A percentile compares a stretch with the other conserved stretches of the same genome.
phyloP scores from a whole-genome alignment of 305 asterid species.

The Ilex paraguariensis region DNA sequence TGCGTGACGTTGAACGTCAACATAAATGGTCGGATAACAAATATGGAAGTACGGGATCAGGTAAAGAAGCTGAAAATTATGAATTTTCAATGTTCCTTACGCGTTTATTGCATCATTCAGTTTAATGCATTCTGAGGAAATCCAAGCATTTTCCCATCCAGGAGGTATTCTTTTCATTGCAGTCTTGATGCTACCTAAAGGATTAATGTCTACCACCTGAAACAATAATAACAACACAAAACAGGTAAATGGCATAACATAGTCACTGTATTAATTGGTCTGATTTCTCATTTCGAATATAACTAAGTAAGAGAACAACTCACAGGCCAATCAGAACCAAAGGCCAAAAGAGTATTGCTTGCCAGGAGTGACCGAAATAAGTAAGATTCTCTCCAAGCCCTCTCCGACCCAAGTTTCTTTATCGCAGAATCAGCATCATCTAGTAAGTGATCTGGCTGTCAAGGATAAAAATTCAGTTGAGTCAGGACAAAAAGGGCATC shows the following conservation, averaged over 20 bases:
- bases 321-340: slow-evolving; percentile 99
- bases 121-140: slow-evolving; percentile 59
- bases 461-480: slow-evolving; percentile 15
- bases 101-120: slow-evolving; percentile 69
- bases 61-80: neutral
- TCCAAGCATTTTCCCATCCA: slow-evolving; percentile 76
- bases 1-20: neutral
- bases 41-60: neutral
- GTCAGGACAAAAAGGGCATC: neutral
- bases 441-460: slow-evolving; percentile 90
- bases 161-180: slow-evolving; percentile 76
- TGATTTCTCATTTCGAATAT: neutral
- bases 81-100: slow-evolving; percentile 28
- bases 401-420: slow-evolving; percentile 69
- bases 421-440: slow-evolving; percentile 85
- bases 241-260: neutral
- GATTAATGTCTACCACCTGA: slow-evolving; percentile 84
- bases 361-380: slow-evolving; percentile 64
- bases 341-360: slow-evolving; percentile 59
- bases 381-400: slow-evolving; percentile 79
- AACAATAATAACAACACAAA: slow-evolving; percentile 13
- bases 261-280: too few relatives aligned
- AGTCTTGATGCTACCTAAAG: slow-evolving; percentile 70
- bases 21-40: neutral
- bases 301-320: slow-evolving; percentile 16